Percentiles rank a stretch among this genome's conserved stretches.
These are phyloP conservation scores for Eutypella sp. DNA, from an alignment of 2,329 filamentous ascomycete species.

Conservation along the genomic window DNA sequence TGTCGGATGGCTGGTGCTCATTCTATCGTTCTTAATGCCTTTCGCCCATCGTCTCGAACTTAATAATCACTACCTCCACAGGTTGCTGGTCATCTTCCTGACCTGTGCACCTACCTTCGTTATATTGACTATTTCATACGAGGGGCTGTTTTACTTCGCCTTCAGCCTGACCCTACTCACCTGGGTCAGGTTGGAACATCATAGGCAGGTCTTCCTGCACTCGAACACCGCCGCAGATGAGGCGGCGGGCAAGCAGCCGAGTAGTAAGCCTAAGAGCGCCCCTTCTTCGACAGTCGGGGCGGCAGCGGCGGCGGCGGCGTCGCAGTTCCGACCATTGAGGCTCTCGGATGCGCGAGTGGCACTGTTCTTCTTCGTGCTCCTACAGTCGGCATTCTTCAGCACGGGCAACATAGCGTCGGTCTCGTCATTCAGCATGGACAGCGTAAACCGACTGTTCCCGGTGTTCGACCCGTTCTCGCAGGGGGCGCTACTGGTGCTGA, in stretches of 20 bases:
- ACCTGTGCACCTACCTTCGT: conserved; percentile 92
- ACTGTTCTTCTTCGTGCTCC: conserved; percentile 89
- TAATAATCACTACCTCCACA: conserved; percentile 84
- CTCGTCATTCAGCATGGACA: conserved; percentile 89
- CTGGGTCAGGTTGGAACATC: conserved; percentile 91
- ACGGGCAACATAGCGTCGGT: conserved; percentile 94
- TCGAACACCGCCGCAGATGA: conserved; percentile 15
- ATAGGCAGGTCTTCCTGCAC: conserved; percentile 50
- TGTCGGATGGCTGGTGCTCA: conserved; percentile 74
- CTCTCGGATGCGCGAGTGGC: conserved; percentile 83
- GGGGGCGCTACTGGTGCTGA: conserved; percentile 77
- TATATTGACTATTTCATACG: conserved; percentile 94
- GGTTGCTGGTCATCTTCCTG: conserved; percentile 82
- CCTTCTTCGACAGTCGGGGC: too few species aligned
- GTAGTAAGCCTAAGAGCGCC: too few species aligned
- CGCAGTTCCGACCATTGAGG: conserved; percentile 58
- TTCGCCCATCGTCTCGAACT: conserved; percentile 75
- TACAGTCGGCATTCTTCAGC: conserved; percentile 95
- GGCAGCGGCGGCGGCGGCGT: conserved; percentile 12
- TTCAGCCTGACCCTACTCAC: conserved; percentile 78
- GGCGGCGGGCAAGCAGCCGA: too few species aligned
- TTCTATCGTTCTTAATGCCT: conserved; percentile 75
- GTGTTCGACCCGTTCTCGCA: conserved; percentile 94
- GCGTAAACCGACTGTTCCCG: conserved; percentile 79
- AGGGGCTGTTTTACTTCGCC: conserved; percentile 90